These are phyloP conservation scores for Limtongia smithiae DNA, from an alignment of 805 yeast species.

Conservation along the genomic window DNA sequence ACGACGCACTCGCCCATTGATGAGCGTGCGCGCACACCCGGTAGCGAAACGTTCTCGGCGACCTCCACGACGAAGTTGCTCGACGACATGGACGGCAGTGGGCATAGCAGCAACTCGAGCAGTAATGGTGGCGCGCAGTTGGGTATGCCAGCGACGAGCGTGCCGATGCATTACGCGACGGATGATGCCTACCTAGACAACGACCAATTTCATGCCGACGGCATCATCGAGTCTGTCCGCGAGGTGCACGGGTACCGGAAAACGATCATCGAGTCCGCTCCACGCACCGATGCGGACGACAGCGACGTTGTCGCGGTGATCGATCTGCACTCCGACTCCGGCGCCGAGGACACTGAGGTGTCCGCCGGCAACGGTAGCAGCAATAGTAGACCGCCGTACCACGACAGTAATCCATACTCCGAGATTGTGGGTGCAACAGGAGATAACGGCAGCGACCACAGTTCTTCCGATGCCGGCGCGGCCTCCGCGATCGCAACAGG, in stretches of 20 bases:
- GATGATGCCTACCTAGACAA: neutral
- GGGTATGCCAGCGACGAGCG: no score
- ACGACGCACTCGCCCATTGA: neutral
- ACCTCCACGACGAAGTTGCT: slow-evolving; percentile 16
- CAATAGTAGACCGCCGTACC: no score
- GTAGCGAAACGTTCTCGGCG: slow-evolving; percentile 11
- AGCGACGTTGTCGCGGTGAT: slow-evolving; percentile 1
- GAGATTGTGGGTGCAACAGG: no score
- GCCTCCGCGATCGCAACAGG: no score
- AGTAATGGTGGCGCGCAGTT: no score
- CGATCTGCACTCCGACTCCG: slow-evolving; percentile 7
- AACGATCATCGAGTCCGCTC: slow-evolving; percentile 62
- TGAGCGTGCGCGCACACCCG: slow-evolving; percentile 7
- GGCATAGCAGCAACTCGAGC: no score
- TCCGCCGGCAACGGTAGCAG: no score
- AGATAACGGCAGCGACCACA: no score
- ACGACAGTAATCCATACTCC: slow-evolving; percentile 1
- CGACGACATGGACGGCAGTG: slow-evolving; percentile 8
- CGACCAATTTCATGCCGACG: slow-evolving; percentile 44
- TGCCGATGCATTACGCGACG: neutral
- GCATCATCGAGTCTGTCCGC: slow-evolving; percentile 78
- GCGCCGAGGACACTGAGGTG: no score
- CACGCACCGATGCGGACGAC: slow-evolving; percentile 16
- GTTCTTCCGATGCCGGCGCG: no score
- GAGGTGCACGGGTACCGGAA: slow-evolving; percentile 79